A percentile compares a stretch with the other conserved stretches of the same genome.
Conservation (phyloP, 2,329 filamentous ascomycete species). For the Paramyrothecium roridum region DNA sequence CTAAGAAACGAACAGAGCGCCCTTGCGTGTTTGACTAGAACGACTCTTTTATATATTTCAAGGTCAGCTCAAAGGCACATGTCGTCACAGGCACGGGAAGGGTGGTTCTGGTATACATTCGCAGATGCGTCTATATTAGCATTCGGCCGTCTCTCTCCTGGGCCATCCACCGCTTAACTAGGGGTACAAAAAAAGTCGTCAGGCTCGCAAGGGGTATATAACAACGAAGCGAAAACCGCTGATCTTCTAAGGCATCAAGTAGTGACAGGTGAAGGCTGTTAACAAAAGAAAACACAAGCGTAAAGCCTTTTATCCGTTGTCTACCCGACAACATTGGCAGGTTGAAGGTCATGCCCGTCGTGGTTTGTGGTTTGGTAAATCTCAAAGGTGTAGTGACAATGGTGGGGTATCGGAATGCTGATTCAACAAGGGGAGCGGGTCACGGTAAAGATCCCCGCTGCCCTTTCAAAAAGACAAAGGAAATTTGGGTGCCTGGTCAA, state of each 20-base stretch:
- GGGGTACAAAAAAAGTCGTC: background rate
- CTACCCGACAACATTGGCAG: background rate
- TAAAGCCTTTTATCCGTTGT: background rate
- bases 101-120: too few relatives aligned
- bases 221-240: background rate
- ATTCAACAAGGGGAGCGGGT: constrained; percentile 6
- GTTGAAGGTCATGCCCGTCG: background rate
- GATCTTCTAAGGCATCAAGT: background rate
- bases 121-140: too few relatives aligned
- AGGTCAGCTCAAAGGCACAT: too few relatives aligned
- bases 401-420: constrained; percentile 3
- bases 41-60: too few relatives aligned
- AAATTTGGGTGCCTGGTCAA: constrained; percentile 8
- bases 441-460: background rate
- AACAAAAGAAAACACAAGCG: background rate
- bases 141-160: background rate
- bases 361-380: background rate
- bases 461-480: constrained; percentile 5
- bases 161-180: background rate
- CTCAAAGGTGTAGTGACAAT: background rate
- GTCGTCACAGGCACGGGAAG: too few relatives aligned
- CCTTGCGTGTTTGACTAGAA: too few relatives aligned
- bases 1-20: too few relatives aligned
- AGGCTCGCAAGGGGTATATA: background rate
- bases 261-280: background rate